Conservation (phyloP, 306 rosid species). For the Dalbergia cochinchinensis region DNA sequence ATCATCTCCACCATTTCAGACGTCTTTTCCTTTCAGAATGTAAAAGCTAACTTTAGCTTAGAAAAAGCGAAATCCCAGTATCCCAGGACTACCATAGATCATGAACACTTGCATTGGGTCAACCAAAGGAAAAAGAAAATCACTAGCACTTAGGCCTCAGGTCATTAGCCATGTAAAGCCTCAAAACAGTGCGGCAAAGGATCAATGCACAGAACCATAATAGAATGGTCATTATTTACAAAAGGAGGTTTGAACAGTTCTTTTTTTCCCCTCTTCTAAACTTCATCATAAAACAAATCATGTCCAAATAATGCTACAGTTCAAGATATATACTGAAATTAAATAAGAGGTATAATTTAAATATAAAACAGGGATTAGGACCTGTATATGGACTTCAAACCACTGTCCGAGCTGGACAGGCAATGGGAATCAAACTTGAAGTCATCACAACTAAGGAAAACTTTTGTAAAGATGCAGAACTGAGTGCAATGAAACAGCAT, state of each 20-base stretch:
- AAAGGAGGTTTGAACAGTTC: slow-evolving; percentile 42
- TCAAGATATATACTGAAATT: slow-evolving; percentile 57
- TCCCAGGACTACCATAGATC: too few species aligned
- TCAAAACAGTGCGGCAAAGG: background rate
- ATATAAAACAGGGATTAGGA: slow-evolving; percentile 48
- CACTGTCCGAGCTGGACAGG: slow-evolving; percentile 53
- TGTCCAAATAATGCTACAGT: slow-evolving; percentile 62
- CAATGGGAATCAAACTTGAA: slow-evolving; percentile 46
- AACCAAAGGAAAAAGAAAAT: background rate
- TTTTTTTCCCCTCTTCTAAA: slow-evolving; percentile 4
- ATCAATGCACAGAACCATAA: slow-evolving; percentile 6
- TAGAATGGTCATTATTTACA: slow-evolving; percentile 39
- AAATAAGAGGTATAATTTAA: slow-evolving; percentile 50
- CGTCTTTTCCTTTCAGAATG: background rate
- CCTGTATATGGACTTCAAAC: slow-evolving; percentile 52
- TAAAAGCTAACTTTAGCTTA: background rate
- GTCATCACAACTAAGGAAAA: slow-evolving; percentile 44
- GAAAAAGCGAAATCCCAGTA: background rate
- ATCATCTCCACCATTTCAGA: background rate
- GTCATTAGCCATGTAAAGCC: background rate
- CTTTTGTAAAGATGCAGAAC: slow-evolving; percentile 49
- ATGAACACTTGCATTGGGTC: background rate
- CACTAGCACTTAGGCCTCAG: background rate
- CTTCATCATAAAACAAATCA: slow-evolving; percentile 54
- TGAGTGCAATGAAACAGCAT: slow-evolving; percentile 52